Conservation (phyloP, 495 filamentous ascomycete species). For the Podospora bellae-mahoneyi region DNA sequence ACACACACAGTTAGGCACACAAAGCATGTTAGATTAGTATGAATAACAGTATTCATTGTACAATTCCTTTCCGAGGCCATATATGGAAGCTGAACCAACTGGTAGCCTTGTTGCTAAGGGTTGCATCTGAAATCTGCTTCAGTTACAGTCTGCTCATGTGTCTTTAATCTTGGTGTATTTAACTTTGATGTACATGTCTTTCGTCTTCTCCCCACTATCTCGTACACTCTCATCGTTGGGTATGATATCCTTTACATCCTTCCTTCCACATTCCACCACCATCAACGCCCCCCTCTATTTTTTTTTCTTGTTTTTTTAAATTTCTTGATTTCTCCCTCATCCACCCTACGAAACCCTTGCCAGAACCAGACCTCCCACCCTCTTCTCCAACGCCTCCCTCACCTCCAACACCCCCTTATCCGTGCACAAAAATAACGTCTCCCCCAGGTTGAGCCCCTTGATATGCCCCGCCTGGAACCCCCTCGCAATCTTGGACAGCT, state of each 20-base stretch:
- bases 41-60: constrained; percentile 15
- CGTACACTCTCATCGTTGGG: background rate
- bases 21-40: constrained; percentile 16
- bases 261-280: background rate
- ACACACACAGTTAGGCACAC: background rate
- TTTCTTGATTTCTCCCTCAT: constrained; percentile 13
- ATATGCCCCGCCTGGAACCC: constrained; percentile 64
- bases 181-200: background rate
- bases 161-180: background rate
- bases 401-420: constrained; percentile 78
- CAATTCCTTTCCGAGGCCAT: background rate
- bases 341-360: constrained; percentile 60
- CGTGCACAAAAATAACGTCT: constrained; percentile 77
- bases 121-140: no score
- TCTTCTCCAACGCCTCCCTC: constrained; percentile 82
- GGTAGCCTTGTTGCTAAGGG: background rate
- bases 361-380: constrained; percentile 76
- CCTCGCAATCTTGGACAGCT: constrained; percentile 59
- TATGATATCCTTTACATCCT: background rate
- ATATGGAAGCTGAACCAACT: background rate
- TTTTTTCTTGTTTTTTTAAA: background rate
- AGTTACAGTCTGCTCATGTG: background rate
- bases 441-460: constrained; percentile 73
- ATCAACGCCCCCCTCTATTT: background rate
- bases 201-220: background rate